These are phyloP conservation scores for Trichosanthes truncata DNA, from an alignment of 306 rosid species.

Conservation along the genomic window DNA sequence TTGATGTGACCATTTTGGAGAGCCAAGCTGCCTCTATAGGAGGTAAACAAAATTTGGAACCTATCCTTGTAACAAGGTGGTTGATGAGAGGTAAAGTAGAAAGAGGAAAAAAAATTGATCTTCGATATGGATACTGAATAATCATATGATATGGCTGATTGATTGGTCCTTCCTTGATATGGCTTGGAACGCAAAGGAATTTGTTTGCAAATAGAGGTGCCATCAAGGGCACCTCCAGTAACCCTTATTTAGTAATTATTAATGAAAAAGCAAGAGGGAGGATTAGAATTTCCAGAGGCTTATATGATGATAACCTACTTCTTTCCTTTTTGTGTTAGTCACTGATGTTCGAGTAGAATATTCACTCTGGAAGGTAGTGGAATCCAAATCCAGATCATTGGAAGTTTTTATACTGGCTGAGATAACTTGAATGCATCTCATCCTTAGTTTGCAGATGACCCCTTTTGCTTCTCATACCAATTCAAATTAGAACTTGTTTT, in stretches of 20 bases:
- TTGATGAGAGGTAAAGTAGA: neutral
- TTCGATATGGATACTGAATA: neutral
- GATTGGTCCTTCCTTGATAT: neutral
- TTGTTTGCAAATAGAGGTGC: neutral
- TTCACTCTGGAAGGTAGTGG: neutral
- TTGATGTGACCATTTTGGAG: neutral
- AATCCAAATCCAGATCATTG: neutral
- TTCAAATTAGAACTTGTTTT: neutral
- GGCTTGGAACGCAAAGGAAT: neutral
- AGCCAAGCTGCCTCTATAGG: neutral
- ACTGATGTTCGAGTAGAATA: neutral
- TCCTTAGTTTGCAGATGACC: neutral
- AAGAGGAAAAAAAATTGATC: neutral
- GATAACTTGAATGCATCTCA: neutral
- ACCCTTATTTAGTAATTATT: neutral
- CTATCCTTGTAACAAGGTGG: neutral
- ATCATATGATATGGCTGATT: neutral
- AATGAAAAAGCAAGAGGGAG: neutral
- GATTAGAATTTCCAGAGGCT: neutral
- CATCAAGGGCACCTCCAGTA: neutral
- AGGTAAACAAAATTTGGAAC: neutral
- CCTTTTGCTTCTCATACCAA: neutral
- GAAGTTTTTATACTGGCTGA: neutral
- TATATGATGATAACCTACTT: neutral
- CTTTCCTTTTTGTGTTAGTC: neutral